phyloP scores from a whole-genome alignment of 2,329 filamentous ascomycete species.

The Catunica adiposa region DNA sequence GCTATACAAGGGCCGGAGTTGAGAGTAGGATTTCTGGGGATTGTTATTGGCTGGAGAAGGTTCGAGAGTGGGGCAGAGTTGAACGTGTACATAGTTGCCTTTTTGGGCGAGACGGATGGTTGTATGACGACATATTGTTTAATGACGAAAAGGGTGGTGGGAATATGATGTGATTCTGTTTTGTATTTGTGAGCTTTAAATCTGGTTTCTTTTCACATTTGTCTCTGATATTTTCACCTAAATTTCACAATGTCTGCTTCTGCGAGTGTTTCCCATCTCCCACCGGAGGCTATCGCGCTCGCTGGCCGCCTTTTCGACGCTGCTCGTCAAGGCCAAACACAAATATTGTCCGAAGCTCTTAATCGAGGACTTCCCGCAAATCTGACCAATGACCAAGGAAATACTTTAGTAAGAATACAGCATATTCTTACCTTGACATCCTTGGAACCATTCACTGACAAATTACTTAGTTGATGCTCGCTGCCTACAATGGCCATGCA shows the following conservation, averaged over 20 bases:
- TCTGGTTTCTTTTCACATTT: background rate
- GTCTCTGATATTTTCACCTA: background rate
- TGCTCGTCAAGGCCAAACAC: constrained; percentile 41
- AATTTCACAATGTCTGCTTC: background rate
- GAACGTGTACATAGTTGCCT: background rate
- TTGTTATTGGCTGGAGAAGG: background rate
- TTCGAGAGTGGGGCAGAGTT: too few species aligned
- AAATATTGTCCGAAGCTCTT: constrained; percentile 45
- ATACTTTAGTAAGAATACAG: constrained; percentile 39
- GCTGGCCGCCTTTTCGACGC: constrained; percentile 51
- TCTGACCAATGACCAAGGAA: constrained; percentile 56
- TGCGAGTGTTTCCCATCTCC: constrained; percentile 22
- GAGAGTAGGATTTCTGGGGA: background rate
- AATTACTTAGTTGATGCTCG: constrained; percentile 45
- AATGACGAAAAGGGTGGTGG: too few species aligned
- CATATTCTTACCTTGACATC: background rate
- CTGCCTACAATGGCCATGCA: constrained; percentile 51
- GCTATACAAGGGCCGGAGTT: background rate
- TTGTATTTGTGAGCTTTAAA: too few species aligned
- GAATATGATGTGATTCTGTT: background rate
- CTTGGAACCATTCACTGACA: background rate
- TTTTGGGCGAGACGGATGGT: background rate
- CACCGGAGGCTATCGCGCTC: constrained; percentile 49
- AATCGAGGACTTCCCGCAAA: constrained; percentile 50
- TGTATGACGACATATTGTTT: background rate